A percentile compares a stretch with the other conserved stretches of the same genome.
phyloP scores from a whole-genome alignment of 2,329 filamentous ascomycete species.

The Diaporthe sp. region DNA sequence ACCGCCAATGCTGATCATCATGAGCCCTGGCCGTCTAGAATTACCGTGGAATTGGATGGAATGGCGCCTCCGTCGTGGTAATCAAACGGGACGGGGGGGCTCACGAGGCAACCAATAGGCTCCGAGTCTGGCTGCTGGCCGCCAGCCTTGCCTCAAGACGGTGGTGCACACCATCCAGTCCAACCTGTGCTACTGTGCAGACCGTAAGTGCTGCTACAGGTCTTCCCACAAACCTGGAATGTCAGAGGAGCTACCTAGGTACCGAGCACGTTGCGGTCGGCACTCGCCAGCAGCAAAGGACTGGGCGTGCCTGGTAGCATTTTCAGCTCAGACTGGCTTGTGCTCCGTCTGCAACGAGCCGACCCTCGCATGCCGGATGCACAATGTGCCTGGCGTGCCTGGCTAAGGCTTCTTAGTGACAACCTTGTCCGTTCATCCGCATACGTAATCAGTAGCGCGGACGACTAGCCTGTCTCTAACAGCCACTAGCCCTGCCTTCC shows the following conservation, averaged over 20 bases:
- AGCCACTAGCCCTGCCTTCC: not conserved
- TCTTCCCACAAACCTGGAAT: not conserved
- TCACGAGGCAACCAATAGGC: constrained; percentile 39
- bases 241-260: not conserved
- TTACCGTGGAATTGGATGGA: constrained; percentile 34
- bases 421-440: not conserved
- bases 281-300: not conserved
- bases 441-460: constrained; percentile 7
- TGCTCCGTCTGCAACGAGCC: constrained; percentile 33
- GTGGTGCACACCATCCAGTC: constrained; percentile 3
- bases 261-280: not conserved
- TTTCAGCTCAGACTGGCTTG: constrained; percentile 20
- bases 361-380: constrained; percentile 22
- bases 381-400: constrained; percentile 31
- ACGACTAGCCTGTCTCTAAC: not conserved
- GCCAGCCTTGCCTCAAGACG: constrained; percentile 36
- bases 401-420: constrained; percentile 20
- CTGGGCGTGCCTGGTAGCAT: constrained; percentile 15
- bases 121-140: not conserved
- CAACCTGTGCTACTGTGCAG: not conserved
- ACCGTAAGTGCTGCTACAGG: not conserved
- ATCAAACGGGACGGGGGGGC: constrained; percentile 23
- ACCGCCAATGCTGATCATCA: constrained; percentile 30
- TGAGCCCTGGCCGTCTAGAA: constrained; percentile 34
- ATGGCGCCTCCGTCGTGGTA: constrained; percentile 32